Conservation (phyloP, 2,329 filamentous ascomycete genomes). For the Arthrinium puccinioides region DNA sequence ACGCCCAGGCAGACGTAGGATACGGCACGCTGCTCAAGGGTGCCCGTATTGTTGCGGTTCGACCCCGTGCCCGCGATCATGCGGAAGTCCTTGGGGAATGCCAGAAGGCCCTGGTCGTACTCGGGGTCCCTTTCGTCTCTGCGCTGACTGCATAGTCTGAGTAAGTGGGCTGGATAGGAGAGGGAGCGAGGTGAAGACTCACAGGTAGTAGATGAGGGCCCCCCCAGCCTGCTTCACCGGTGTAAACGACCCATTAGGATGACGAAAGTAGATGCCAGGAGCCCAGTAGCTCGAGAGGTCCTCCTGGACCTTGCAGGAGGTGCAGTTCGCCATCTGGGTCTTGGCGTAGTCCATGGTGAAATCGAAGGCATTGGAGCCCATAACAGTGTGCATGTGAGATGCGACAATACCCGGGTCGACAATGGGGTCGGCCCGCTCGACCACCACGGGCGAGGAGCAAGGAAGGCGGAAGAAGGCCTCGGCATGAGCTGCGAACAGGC, state of each 20-base stretch:
- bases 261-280: constrained; percentile 44
- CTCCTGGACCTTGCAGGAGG: constrained; percentile 54
- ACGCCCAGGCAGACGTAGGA: constrained; percentile 47
- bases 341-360: constrained; percentile 44
- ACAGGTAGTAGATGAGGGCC: constrained; percentile 50
- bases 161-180: background rate
- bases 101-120: constrained; percentile 39
- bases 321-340: constrained; percentile 49
- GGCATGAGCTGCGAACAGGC: constrained; percentile 6
- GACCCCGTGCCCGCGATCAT: constrained; percentile 57
- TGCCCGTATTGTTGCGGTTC: constrained; percentile 39
- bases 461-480: constrained; percentile 17
- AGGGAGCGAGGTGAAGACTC: constrained; percentile 11
- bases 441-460: constrained; percentile 15
- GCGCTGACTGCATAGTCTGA: constrained; percentile 25
- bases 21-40: constrained; percentile 41
- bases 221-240: constrained; percentile 34
- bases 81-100: constrained; percentile 56
- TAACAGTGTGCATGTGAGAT: constrained; percentile 52
- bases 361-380: constrained; percentile 55
- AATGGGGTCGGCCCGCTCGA: constrained; percentile 52
- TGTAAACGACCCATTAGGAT: constrained; percentile 49
- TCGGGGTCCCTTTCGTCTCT: constrained; percentile 27
- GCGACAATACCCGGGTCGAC: constrained; percentile 45
- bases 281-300: constrained; percentile 66